Evolutionary conservation across 495 filamentous ascomycete species (phyloP).

Genomic region (Penicillium chermesinum): DNA sequence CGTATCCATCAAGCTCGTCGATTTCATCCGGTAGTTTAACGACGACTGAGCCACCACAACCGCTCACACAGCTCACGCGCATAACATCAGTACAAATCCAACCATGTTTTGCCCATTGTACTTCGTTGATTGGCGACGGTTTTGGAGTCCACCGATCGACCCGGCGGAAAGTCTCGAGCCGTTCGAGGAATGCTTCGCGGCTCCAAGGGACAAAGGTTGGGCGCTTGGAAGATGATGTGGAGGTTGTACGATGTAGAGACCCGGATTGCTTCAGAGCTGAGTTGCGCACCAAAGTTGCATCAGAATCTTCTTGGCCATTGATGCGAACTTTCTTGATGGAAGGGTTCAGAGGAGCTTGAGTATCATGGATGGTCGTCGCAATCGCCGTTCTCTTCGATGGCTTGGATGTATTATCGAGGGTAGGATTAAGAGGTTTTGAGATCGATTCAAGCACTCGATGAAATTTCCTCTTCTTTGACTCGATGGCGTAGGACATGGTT

Average conservation of each 20-base stretch:
- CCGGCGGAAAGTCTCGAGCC: slow-evolving; percentile 82
- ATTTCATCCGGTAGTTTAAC: slow-evolving; percentile 68
- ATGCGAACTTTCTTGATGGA: slow-evolving; percentile 40
- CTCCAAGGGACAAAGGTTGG: slow-evolving; percentile 78
- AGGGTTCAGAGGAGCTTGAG: slow-evolving; percentile 26
- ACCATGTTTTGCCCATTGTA: slow-evolving; percentile 91
- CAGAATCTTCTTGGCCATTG: slow-evolving; percentile 17
- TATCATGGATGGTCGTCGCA: slow-evolving; percentile 17
- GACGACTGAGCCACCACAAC: slow-evolving; percentile 75
- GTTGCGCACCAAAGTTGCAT: slow-evolving; percentile 22
- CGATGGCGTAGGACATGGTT: slow-evolving; percentile 48
- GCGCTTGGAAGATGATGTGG: slow-evolving; percentile 25
- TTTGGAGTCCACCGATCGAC: slow-evolving; percentile 79
- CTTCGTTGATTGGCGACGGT: slow-evolving; percentile 76
- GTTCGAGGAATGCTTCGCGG: slow-evolving; percentile 71
- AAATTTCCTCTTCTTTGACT: slow-evolving; percentile 53
- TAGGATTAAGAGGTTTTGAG: slow-evolving; percentile 27
- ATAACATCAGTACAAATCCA: slow-evolving; percentile 83
- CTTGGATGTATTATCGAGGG: slow-evolving; percentile 16
- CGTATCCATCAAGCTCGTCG: slow-evolving; percentile 44
- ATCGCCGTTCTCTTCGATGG: slow-evolving; percentile 13
- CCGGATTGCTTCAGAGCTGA: slow-evolving; percentile 24
- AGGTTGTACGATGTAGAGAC: slow-evolving; percentile 18
- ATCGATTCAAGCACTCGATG: slow-evolving; percentile 53
- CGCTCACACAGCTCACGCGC: slow-evolving; percentile 71